Evolutionary conservation across 2,329 filamentous ascomycete genomes (phyloP).

Genomic region (Exophiala xenobiotica): DNA sequence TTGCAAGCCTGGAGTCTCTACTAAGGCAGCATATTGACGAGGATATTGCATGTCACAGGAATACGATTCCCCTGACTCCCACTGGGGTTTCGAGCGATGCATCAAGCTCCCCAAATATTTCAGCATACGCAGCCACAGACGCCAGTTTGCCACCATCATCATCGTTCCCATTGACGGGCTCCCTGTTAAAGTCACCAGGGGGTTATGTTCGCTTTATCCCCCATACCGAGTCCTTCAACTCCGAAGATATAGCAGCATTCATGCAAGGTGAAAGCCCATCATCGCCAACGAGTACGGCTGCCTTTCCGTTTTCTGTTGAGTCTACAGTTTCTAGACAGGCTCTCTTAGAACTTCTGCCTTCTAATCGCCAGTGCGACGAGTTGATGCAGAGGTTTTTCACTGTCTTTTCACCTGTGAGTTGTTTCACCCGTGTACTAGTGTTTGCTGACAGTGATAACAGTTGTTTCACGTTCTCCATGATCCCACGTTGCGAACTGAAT

Average conservation of each 20-base stretch:
- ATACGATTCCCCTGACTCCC: not conserved
- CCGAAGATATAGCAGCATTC: not conserved
- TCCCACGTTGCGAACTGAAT: conserved; percentile 42
- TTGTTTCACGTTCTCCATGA: conserved; percentile 45
- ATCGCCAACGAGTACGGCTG: not conserved
- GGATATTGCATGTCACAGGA: not conserved
- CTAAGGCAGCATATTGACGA: conserved; percentile 36
- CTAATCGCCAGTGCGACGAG: conserved; percentile 38
- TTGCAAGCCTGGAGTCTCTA: conserved; percentile 38
- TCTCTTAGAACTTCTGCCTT: conserved; percentile 37
- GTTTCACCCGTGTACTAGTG: not conserved
- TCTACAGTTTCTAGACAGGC: conserved; percentile 32
- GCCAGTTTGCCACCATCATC: too few relatives aligned
- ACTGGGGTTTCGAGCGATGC: not conserved
- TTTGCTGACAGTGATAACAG: conserved; percentile 12
- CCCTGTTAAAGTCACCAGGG: conserved; percentile 33
- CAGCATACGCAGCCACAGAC: conserved; percentile 28
- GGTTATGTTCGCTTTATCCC: conserved; percentile 33
- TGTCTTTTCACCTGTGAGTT: conserved; percentile 41
- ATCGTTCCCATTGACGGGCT: conserved; percentile 29
- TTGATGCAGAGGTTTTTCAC: conserved; percentile 40
- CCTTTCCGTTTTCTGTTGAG: conserved; percentile 35
- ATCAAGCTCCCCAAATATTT: conserved; percentile 19
- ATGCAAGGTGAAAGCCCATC: not conserved
- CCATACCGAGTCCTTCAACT: not conserved